A percentile compares a stretch with the other conserved stretches of the same genome.
These are phyloP conservation scores for Claviceps pusilla DNA, from an alignment of 2,329 filamentous ascomycete genomes.

Conservation along the genomic window DNA sequence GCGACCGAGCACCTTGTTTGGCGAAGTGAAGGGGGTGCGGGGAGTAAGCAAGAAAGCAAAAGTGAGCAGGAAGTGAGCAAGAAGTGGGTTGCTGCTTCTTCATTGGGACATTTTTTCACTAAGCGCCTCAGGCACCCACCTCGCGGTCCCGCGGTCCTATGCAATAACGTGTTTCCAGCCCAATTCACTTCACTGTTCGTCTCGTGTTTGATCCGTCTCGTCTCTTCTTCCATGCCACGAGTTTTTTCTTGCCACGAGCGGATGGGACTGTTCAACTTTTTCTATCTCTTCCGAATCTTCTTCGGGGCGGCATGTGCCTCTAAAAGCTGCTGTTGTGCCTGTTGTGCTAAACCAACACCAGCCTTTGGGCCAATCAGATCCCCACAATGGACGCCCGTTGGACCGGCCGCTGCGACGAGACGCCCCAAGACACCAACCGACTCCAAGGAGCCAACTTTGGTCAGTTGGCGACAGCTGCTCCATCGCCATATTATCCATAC, in stretches of 20 bases:
- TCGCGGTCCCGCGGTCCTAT: not conserved
- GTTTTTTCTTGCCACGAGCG: not conserved
- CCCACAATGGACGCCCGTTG: conserved; percentile 4
- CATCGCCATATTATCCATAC: conserved; percentile 1
- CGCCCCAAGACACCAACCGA: not conserved
- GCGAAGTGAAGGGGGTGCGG: too few relatives aligned
- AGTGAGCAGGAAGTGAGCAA: conserved; percentile 3
- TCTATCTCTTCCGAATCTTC: not conserved
- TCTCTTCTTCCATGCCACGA: not conserved
- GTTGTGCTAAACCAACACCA: not conserved
- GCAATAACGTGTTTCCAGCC: not conserved
- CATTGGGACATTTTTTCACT: not conserved
- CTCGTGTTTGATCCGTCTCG: not conserved
- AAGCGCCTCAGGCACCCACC: conserved; percentile 5
- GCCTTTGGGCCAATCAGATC: conserved; percentile 1
- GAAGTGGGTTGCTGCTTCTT: conserved; percentile 7
- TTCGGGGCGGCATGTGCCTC: conserved; percentile 1
- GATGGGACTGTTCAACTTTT: not conserved
- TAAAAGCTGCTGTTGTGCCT: not conserved
- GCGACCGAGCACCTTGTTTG: not conserved
- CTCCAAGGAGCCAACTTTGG: not conserved
- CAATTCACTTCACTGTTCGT: conserved; percentile 1
- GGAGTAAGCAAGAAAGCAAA: not conserved
- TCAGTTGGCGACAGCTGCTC: conserved; percentile 12
- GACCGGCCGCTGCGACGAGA: conserved; percentile 2